Evolutionary conservation across 257 asterid species (phyloP), one percentile per base, ranked within the genome.

Genomic region (Salvia miltiorrhiza): DNA sequence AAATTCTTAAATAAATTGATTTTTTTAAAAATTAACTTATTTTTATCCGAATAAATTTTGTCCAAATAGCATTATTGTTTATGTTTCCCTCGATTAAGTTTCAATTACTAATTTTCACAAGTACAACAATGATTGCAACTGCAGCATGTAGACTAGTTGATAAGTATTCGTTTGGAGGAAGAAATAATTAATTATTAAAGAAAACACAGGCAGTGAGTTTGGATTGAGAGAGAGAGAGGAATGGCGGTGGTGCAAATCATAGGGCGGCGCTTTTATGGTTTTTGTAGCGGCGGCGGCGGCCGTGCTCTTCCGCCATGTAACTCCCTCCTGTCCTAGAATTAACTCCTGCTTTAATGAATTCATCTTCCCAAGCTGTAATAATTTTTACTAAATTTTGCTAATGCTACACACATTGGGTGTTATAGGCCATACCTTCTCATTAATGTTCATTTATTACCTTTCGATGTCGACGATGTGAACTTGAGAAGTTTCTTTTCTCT

Each of bases 261-360:
- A 63, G 80, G 80, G 69, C 73, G 70, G 80, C 80, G 70, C 73
- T 67, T 76, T 69, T 21, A 69, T 37, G 43, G 4, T 63, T 76
- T 54, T 32, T 2, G 20, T 16, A 16, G 72, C 35, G 19, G 67
- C 61, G 72, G 64, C 71, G 68, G 59, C 77, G 65, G 65, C 73
- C 14, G 64, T 23, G 63, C 69, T 58, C 75, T 3, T 9, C 32
- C 33, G 9, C 26, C 41, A 3, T 40, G 26, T 11, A 14, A 50
- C 47, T 63, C 48, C 37, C 43, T 17, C 39, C 44, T 41, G 63
- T 21, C 56, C 58, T 23, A 40, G 33, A 32, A 59, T 75, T 68
- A 9, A 67, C 13, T 69, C 26, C 21, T 10, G 53, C 12, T 20
- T 70, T 70, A 58, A 69, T 69, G 7, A 17, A 17, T 32, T 28